Percentiles rank a stretch among this genome's conserved stretches.
Evolutionary conservation across 768 basidiomycete species (phyloP).

Genomic region (Mycena rosella): DNA sequence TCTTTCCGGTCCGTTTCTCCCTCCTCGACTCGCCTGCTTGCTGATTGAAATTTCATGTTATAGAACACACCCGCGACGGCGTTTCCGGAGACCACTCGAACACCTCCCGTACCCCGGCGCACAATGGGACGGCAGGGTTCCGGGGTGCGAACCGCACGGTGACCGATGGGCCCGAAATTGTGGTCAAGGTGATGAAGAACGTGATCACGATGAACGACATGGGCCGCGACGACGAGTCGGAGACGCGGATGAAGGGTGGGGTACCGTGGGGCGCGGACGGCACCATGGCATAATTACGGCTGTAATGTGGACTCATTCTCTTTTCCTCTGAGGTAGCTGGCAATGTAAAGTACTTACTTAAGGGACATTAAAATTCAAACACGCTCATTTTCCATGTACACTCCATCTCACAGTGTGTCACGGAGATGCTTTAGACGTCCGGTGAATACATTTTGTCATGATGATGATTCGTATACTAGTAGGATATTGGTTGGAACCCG

Average conservation of each 20-base stretch:
- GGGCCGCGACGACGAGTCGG: conserved; percentile 13
- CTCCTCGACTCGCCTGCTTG: not conserved
- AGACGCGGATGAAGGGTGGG: not conserved
- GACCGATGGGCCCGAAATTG: not conserved
- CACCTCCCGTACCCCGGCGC: conserved; percentile 14
- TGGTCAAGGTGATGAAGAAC: conserved; percentile 22
- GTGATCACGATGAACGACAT: conserved; percentile 30
- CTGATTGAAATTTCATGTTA: not conserved
- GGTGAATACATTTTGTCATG: no score
- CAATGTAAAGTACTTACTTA: no score
- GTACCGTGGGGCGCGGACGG: not conserved
- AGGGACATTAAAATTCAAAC: no score
- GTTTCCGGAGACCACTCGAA: conserved; percentile 21
- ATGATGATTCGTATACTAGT: no score
- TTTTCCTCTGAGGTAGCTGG: no score
- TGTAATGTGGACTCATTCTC: no score
- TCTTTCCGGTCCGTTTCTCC: conserved; percentile 29
- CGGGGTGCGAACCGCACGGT: conserved; percentile 4
- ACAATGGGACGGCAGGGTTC: not conserved
- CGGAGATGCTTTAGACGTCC: no score
- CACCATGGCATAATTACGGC: not conserved
- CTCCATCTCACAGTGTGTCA: no score
- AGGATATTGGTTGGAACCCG: no score
- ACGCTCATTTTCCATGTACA: no score
- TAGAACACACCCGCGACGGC: conserved; percentile 29